Base-by-base conservation (phyloP, 768 basidiomycete genomes). In the Termitomyces sp. region DNA sequence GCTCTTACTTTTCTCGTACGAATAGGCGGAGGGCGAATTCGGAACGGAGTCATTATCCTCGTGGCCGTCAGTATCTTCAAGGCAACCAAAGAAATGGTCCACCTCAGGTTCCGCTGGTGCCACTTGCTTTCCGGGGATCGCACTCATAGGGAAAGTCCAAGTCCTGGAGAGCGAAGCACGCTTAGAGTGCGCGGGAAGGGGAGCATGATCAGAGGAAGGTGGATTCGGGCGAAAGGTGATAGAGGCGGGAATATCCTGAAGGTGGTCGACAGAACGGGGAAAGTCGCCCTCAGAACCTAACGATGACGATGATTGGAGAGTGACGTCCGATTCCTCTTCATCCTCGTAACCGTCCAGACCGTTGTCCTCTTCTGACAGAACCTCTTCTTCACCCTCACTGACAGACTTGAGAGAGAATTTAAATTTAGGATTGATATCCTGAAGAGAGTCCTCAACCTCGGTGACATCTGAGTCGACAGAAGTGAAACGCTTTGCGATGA, bases 21-120 rank as follows among this genome's bases (percentile, higher is more conserved):
- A 71, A 64, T 74, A 79, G 41, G 70, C 63, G 59, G 74, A 70
- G 44, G 73, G 72, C 46, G 64, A 66, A 64, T 72, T 68, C 6
- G 83, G 82, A 0, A 79, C 73, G 41, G 70, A 70, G 5, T 64
- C 69, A 26, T 60, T 35, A 14, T 35, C 21, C 32, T 35, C 63
- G 28, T 57, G 56, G 28, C 72, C 69, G 28, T 77, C 75, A 60
- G 80, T 78, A 51, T 78, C 78, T 51, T 85, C 83, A 38, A 82
- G 70, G 57, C 88, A 92, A 42, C 80, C 84, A 61, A 92, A 92
- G 77, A 92, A 92, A 34, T 75, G 78, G 65, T 92, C 90, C 9
- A 87, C 73, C n/a, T 81, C 76, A 51, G 62, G 59, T 44, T 65
- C 68, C 6, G 58, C 54, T 10, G 67, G 66, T 2, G 70, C 58